These are phyloP conservation scores for Starmera amethionina DNA, from an alignment of 805 yeast species.

Conservation along the genomic window DNA sequence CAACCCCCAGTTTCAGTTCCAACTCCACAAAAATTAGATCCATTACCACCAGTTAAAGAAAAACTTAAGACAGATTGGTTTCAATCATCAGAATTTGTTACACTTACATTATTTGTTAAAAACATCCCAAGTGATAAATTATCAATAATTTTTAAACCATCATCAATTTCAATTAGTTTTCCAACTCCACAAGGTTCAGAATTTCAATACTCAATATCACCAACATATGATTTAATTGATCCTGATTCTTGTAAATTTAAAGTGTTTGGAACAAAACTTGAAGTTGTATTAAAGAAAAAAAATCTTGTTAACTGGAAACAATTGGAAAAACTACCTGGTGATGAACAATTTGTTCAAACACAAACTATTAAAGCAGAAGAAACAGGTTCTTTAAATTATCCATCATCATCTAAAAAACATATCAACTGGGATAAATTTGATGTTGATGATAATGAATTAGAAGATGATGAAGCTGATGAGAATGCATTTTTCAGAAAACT, in stretches of 20 bases:
- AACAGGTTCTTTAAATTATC: conserved; percentile 27
- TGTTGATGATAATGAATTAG: conserved; percentile 34
- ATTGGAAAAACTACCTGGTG: conserved; percentile 20
- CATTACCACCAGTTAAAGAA: conserved; percentile 16
- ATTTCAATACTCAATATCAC: conserved; percentile 47
- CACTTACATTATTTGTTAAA: conserved; percentile 64
- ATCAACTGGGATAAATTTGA: conserved; percentile 63
- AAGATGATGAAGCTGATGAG: conserved; percentile 36
- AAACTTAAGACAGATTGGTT: conserved; percentile 57
- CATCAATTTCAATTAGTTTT: conserved; percentile 33
- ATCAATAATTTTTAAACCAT: conserved; percentile 27
- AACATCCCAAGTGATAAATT: conserved; percentile 43
- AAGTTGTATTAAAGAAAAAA: conserved; percentile 48
- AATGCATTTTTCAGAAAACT: conserved; percentile 67
- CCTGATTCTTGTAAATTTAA: conserved; percentile 33
- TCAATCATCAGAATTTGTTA: conserved; percentile 49
- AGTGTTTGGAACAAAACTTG: conserved; percentile 67
- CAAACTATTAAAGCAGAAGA: neutral
- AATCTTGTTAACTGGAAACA: conserved; percentile 41
- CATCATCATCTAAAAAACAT: conserved; percentile 52
- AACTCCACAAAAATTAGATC: conserved; percentile 6
- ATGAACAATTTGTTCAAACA: conserved; percentile 5
- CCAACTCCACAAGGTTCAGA: conserved; percentile 40
- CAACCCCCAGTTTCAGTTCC: conserved; percentile 6
- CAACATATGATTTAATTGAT: conserved; percentile 41